Percentiles rank a stretch among this genome's conserved stretches.
phyloP scores from a whole-genome alignment of 2,329 filamentous ascomycete genomes.

The Cadophora sp. region DNA sequence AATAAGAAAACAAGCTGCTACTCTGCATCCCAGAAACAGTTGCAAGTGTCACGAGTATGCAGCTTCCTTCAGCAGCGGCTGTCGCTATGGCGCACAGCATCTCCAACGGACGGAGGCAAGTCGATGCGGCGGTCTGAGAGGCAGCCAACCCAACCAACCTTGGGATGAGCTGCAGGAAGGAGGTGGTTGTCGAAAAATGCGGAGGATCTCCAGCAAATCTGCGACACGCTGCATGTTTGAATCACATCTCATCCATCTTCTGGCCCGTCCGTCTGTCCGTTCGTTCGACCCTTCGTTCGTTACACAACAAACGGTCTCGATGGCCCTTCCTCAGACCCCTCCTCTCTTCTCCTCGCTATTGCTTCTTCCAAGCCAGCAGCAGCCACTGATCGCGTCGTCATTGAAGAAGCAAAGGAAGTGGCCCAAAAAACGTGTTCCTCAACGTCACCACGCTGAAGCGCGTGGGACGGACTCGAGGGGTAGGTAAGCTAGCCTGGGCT shows the following conservation, averaged over 20 bases:
- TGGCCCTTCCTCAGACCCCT: background rate
- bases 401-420: background rate
- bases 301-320: conserved; percentile 14
- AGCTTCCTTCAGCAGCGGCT: conserved; percentile 6
- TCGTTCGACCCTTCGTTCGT: background rate
- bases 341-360: background rate
- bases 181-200: conserved; percentile 8
- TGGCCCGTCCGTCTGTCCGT: too few species aligned
- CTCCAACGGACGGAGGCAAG: background rate
- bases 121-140: conserved; percentile 10
- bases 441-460: conserved; percentile 16
- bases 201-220: conserved; percentile 20
- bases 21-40: background rate
- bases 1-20: background rate
- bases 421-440: background rate
- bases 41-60: background rate
- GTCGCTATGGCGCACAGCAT: conserved; percentile 1
- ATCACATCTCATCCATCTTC: conserved; percentile 3
- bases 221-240: conserved; percentile 12
- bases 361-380: background rate
- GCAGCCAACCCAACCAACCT: background rate
- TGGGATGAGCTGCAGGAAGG: conserved; percentile 14
- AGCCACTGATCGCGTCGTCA: too few species aligned
- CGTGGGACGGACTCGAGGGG: conserved; percentile 3
- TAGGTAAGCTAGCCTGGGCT: background rate